Percentiles rank a stretch among this genome's conserved stretches.
phyloP scores from a whole-genome alignment of 352 stramenopile genomes.

The Stramenopiles sp. region DNA sequence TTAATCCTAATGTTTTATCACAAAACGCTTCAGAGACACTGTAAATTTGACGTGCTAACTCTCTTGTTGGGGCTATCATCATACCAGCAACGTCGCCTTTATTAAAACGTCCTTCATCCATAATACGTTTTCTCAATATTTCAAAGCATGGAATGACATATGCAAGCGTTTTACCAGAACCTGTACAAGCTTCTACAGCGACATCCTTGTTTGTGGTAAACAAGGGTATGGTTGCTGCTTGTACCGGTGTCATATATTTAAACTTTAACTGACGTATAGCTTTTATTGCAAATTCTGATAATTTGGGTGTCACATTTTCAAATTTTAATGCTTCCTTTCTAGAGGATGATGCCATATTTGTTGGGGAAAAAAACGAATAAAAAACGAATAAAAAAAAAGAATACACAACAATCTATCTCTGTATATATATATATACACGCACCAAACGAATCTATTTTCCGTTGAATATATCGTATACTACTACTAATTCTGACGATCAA shows the following conservation, averaged over 20 bases:
- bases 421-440: too few species aligned
- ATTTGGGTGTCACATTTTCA: conserved; percentile 44
- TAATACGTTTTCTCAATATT: conserved; percentile 39
- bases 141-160: conserved; percentile 72
- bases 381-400: too few species aligned
- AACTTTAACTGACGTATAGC: conserved; percentile 54
- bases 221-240: conserved; percentile 65
- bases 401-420: too few species aligned
- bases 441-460: too few species aligned
- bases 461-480: too few species aligned
- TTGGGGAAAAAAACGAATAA: too few species aligned
- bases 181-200: conserved; percentile 83
- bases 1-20: too few species aligned
- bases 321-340: conserved; percentile 32
- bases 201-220: conserved; percentile 81
- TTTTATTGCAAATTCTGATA: conserved; percentile 42
- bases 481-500: too few species aligned
- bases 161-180: conserved; percentile 83
- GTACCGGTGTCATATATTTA: conserved; percentile 65
- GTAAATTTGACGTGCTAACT: conserved; percentile 58
- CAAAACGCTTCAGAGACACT: too few species aligned
- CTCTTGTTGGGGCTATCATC: conserved; percentile 59
- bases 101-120: too few species aligned
- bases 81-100: too few species aligned
- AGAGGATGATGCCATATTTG: too few species aligned